Base-by-base conservation (phyloP, 2,329 filamentous ascomycete species). In the Stagonosporopsis cucurbitacearum region DNA sequence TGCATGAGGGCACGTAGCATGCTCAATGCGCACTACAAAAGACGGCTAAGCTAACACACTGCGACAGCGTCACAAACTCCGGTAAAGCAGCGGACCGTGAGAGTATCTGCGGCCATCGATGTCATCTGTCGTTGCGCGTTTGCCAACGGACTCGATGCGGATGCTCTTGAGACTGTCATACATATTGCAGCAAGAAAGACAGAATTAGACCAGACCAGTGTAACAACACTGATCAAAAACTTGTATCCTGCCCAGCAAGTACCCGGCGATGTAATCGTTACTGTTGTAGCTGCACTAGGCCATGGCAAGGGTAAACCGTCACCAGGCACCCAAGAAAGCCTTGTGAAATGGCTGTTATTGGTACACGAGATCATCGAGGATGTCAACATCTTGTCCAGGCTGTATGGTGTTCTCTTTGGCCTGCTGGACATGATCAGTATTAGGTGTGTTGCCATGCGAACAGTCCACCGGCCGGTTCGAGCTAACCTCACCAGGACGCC, bases 401-500 rank as follows among this genome's bases (percentile, higher is more conserved):
- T 89, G 1, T 96, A 96, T 67, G 81, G 86, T 0, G 84, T 94
- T 17, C 75, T 96, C 4, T 96, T 96, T 71, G 91, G 91, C 60
- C 79, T 94, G 61, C 81, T 96, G 6, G 90, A 96, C 68, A 94
- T 91, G 67, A 88, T 91, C 46, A 89, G 86, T 55, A 84, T 92
- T 57, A 84, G 90, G 82, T 89, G 62, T 78, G 59, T 43, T 42
- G 56, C 23, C 32, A 43, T 25, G 47, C 37, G 50, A 45, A 49
- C 39, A 3, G 25, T 30, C 42, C 42, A 28, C 35, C 33, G 30
- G 6, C 11, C 25, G 42, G 30, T 17, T 23, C 41, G 46, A 63
- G 53, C 68, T 75, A 66, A 74, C 41, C 61, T 60, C 54, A 49
- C 8, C 58, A 78, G 76, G 37, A 72, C 74, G 48, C 74, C 78